These are phyloP conservation scores for Paramecium sonneborni DNA, from an alignment of 73 alveolate species.

Conservation along the genomic window DNA sequence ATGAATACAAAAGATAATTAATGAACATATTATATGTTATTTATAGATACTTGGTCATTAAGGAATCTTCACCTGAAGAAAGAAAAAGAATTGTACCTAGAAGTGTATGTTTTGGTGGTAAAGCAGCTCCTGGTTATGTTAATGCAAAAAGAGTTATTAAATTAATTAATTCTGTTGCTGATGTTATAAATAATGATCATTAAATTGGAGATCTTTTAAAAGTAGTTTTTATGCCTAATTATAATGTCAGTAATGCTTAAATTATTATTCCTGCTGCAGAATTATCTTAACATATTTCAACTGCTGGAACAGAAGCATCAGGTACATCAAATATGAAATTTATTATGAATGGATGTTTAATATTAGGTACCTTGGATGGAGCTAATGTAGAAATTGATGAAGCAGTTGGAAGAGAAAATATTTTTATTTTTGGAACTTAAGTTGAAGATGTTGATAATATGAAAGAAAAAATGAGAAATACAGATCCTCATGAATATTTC, in stretches of 20 bases:
- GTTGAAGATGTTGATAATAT: conserved; percentile 60
- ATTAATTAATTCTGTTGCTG: conserved; percentile 84
- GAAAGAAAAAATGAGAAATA: conserved; percentile 62
- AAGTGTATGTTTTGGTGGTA: conserved; percentile 93
- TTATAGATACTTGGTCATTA: conserved; percentile 76
- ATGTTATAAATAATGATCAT: conserved; percentile 85
- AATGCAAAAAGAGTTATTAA: conserved; percentile 97
- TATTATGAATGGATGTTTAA: conserved; percentile 97
- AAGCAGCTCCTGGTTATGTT: conserved; percentile 99
- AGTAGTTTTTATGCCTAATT: conserved; percentile 95
- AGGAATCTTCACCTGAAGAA: conserved; percentile 77
- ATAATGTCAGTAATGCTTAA: conserved; percentile 95
- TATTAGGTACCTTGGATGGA: conserved; percentile 99
- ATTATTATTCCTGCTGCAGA: conserved; percentile 99
- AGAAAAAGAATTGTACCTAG: conserved; percentile 82
- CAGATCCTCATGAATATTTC: conserved; percentile 67
- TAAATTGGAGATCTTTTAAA: conserved; percentile 88
- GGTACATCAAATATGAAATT: conserved; percentile 93
- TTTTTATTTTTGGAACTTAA: conserved; percentile 77
- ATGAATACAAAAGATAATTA: conserved; percentile 97
- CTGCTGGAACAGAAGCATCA: conserved; percentile 97
- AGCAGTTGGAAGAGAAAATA: conserved; percentile 94
- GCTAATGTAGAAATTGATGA: conserved; percentile 99
- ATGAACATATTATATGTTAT: conserved; percentile 89
- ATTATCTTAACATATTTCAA: conserved; percentile 95